Evolutionary conservation across 2,329 filamentous ascomycete genomes (phyloP), one percentile per base, ranked within the genome.

Genomic region (Ilyonectria destructans): DNA sequence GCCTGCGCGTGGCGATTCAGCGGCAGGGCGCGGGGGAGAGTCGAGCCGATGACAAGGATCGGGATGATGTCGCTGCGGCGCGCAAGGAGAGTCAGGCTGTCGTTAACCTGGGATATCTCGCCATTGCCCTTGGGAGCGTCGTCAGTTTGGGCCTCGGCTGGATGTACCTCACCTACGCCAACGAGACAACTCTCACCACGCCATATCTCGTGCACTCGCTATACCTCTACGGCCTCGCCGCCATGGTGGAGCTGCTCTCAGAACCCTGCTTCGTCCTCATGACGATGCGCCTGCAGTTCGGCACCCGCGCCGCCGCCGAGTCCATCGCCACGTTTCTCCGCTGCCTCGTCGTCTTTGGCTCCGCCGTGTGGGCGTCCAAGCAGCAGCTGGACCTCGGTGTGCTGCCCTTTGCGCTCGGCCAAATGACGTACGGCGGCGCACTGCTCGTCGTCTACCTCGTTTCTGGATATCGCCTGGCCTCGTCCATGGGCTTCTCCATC

Each of bases 261-360:
- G 96, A 99, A 82, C 96, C 96, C 0, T 92, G 91, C 60, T 99
- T 98, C 80, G 93, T 95, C 1, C 89, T 97, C 37, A 90, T 96
- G 70, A 95, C 98, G 81, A 91, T 93, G 70, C 90, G 91, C 56
- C 88, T 97, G 73, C 87, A 92, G 29, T 97, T 97, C 77, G 92
- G 90, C 62, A 91, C 93, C 15, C 90, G 96, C 35, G 96, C 95
- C 1, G 85, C 88, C 3, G 94, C 96, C 55, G 97, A 99, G 82
- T 92, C 92, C n/a, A 80, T 87, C 26, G 95, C 94, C 23, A 96
- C 95, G 0, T 87, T 97, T 55, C 77, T 91, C 37, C 92, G 94
- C 72, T 98, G 95, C 75, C 73, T 92, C 43, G 85, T 90, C 15
- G 96, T 95, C 0, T 95, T 96, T 69, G 89, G 84, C 0, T 83